Percentiles rank a stretch among this genome's conserved stretches.
Evolutionary conservation across 768 basidiomycete genomes (phyloP).

Genomic region (Boletus reticuloceps): DNA sequence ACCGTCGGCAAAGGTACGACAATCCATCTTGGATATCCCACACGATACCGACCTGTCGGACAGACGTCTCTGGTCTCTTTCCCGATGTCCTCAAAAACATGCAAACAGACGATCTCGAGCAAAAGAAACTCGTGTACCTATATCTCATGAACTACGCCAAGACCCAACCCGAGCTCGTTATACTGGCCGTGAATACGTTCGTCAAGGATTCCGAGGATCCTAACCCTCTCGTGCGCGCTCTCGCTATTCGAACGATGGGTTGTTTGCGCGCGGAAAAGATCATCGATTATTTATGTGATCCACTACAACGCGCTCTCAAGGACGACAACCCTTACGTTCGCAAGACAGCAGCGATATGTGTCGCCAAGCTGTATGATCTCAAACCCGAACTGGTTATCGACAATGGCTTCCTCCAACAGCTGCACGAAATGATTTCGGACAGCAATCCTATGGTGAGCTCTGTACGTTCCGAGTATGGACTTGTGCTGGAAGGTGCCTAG

Average conservation of each 20-base stretch:
- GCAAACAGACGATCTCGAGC: constrained; percentile 99
- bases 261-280: constrained; percentile 97
- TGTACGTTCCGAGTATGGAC: background rate
- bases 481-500: constrained; percentile 38
- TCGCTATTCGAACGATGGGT: constrained; percentile 98
- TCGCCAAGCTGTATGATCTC: constrained; percentile 96
- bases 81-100: constrained; percentile 99
- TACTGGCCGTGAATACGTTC: constrained; percentile 98
- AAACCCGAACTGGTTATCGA: constrained; percentile 95
- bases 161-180: constrained; percentile 97
- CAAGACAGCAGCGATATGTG: constrained; percentile 96
- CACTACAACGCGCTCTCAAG: constrained; percentile 83
- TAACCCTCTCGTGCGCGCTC: constrained; percentile 93
- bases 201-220: constrained; percentile 97
- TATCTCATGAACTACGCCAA: constrained; percentile 99
- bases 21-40: background rate
- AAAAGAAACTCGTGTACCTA: constrained; percentile 99
- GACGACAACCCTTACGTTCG: constrained; percentile 99
- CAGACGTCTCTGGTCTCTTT: constrained; percentile 91
- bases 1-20: constrained; percentile 92
- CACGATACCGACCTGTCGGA: constrained; percentile 3
- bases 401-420: constrained; percentile 85
- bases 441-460: constrained; percentile 91
- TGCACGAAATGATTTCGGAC: constrained; percentile 93
- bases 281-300: constrained; percentile 97